Evolutionary conservation across 1,139 yeast genomes (phyloP).

Genomic region (Martiniozyma asiatica): DNA sequence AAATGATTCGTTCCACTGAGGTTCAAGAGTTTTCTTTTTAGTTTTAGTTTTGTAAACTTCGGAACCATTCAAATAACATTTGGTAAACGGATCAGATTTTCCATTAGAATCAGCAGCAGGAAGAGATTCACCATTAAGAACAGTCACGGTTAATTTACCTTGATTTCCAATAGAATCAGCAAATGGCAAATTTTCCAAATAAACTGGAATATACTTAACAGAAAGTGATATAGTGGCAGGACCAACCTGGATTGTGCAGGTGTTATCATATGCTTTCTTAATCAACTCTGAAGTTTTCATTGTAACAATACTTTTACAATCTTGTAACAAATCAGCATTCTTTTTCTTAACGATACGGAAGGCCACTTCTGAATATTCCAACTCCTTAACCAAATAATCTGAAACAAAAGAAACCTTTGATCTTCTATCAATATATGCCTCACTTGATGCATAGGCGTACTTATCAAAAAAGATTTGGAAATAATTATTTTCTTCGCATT

Average conservation of each 20-base stretch:
- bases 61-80: constrained; percentile 52
- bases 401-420: constrained; percentile 47
- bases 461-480: constrained; percentile 71
- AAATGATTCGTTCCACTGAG: constrained; percentile 56
- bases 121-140: constrained; percentile 56
- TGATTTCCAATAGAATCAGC: constrained; percentile 66
- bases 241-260: constrained; percentile 42
- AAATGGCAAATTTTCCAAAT: constrained; percentile 48
- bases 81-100: constrained; percentile 82
- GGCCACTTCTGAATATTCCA: constrained; percentile 49
- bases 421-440: constrained; percentile 34
- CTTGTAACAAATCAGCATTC: constrained; percentile 43
- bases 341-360: constrained; percentile 49
- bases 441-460: constrained; percentile 49
- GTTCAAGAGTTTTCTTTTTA: constrained; percentile 75
- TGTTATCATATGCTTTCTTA: constrained; percentile 49
- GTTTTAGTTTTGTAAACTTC: constrained; percentile 66
- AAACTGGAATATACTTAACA: constrained; percentile 71
- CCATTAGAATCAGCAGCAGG: constrained; percentile 83
- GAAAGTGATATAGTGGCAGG: constrained; percentile 46
- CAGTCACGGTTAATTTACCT: constrained; percentile 58
- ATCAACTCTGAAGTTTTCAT: constrained; percentile 62
- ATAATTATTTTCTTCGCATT: constrained; percentile 40
- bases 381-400: constrained; percentile 63
- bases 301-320: constrained; percentile 48